Evolutionary conservation across 2,329 filamentous ascomycete genomes (phyloP), one percentile per base, ranked within the genome.

Genomic region (Colletotrichum musicola): DNA sequence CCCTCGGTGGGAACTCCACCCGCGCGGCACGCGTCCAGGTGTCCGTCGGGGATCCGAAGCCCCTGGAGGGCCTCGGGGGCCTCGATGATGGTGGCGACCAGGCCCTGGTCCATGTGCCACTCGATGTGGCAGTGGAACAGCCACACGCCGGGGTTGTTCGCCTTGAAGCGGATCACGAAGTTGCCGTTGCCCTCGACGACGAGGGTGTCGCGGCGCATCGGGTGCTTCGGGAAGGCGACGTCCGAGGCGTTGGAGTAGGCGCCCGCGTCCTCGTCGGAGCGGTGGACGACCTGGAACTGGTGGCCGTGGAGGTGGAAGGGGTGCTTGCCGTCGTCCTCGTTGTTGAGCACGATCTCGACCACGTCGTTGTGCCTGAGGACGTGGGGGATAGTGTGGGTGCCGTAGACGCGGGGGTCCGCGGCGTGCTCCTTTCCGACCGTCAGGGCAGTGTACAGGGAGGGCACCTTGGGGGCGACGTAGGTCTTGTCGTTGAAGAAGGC

Each of bases 241-340:
- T 77, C 72, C 42, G 81, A 81, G 3, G 78, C 78, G 66, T 83
- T 83, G 66, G 82, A 78, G n/a, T 76, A 74, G 22, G 63, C 40
- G 20, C 72, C 76, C 58, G 71, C 73, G 35, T 71, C 70, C 35
- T 61, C 66, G 25, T 50, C 65, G 18, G 62, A 64, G 49, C 74
- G 72, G 54, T 66, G 61, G 38, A 86, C 73, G 25, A 86, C 79
- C 75, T 88, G 88, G 77, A 89, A 89, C 70, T 83, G 83, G 74
- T 89, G 86, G 3, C 88, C 88, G 77, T 91, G 90, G 2, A 92
- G 79, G 77, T 92, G 89, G 81, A 90, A 90, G 1, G 89, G 89
- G 72, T 89, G 87, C 55, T 84, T 88, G 49, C 88, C 71, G 78
- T 79, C 77, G 66, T 90, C 88, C 49, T 84, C 81, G 72, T 89